A percentile compares a stretch with the other conserved stretches of the same genome.
Conservation (phyloP, 306 rosid genomes). For the Glycine tomentella region DNA sequence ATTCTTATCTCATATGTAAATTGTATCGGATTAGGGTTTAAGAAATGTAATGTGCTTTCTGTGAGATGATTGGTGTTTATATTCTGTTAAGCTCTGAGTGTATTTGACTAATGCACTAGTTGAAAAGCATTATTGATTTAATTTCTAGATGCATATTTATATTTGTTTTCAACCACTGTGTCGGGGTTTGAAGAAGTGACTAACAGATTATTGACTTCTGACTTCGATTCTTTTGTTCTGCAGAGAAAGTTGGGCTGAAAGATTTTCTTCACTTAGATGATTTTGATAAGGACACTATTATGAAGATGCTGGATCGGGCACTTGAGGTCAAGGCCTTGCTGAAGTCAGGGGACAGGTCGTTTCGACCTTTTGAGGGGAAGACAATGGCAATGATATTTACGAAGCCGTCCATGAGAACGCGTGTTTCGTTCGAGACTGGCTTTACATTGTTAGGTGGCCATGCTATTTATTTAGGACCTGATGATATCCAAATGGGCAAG, state of each 20-base stretch:
- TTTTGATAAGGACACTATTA: constrained; percentile 75
- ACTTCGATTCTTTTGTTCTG: not conserved
- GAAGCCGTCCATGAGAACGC: constrained; percentile 95
- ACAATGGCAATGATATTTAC: constrained; percentile 98
- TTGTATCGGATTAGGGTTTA: constrained; percentile 46
- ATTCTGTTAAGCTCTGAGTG: not conserved
- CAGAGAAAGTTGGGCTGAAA: constrained; percentile 67
- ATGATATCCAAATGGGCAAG: constrained; percentile 97
- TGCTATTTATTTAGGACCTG: constrained; percentile 89
- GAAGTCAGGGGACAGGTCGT: constrained; percentile 86
- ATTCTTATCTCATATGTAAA: not conserved
- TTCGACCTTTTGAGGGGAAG: constrained; percentile 86
- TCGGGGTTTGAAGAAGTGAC: not conserved
- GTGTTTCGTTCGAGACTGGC: constrained; percentile 96
- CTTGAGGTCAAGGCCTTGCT: constrained; percentile 79
- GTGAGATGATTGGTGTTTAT: not conserved
- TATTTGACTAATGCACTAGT: not conserved
- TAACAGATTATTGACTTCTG: constrained; percentile 16
- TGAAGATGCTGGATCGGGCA: constrained; percentile 85
- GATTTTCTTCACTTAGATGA: constrained; percentile 88
- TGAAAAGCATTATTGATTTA: not conserved
- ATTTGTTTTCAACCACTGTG: no score
- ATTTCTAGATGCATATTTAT: not conserved
- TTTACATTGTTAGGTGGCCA: constrained; percentile 89
- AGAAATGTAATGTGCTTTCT: not conserved